Conservation (phyloP, 345 rosid genomes). For the Boechera divaricarpa region DNA sequence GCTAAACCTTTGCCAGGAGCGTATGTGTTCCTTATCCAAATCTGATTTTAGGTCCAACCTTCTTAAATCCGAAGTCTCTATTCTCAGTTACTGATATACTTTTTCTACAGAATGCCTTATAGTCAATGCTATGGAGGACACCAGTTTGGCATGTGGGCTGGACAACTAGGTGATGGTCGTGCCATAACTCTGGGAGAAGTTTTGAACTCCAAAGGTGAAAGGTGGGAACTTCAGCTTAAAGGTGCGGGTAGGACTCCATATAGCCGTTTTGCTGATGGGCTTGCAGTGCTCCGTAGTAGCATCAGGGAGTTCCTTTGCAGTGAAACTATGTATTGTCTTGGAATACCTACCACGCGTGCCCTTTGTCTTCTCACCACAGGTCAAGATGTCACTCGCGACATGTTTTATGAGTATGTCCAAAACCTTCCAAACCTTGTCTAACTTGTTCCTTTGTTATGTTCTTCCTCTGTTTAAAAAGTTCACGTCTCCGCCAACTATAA, state of each 20-base stretch:
- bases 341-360: conserved; percentile 96
- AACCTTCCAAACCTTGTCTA: conserved; percentile 22
- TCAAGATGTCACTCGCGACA: conserved; percentile 87
- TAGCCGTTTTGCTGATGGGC: conserved; percentile 98
- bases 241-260: conserved; percentile 97
- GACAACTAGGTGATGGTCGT: conserved; percentile 99
- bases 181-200: conserved; percentile 93
- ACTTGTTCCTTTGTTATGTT: neutral
- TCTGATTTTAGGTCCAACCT: conserved; percentile 4
- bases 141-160: conserved; percentile 99
- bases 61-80: conserved; percentile 15
- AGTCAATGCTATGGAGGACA: conserved; percentile 98
- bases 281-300: conserved; percentile 96
- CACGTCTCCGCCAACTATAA: neutral
- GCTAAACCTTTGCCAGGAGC: conserved; percentile 73
- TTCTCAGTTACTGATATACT: conserved; percentile 21
- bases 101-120: conserved; percentile 66
- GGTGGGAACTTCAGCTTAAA: conserved; percentile 99
- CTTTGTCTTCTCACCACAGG: conserved; percentile 95
- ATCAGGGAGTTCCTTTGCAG: conserved; percentile 95
- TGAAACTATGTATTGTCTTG: conserved; percentile 91
- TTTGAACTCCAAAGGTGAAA: conserved; percentile 76
- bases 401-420: conserved; percentile 95
- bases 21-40: conserved; percentile 54
- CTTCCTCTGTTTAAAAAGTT: neutral